A percentile compares a stretch with the other conserved stretches of the same genome.
phyloP scores from a whole-genome alignment of 305 asterid genomes.

The Fraxinus platypoda region DNA sequence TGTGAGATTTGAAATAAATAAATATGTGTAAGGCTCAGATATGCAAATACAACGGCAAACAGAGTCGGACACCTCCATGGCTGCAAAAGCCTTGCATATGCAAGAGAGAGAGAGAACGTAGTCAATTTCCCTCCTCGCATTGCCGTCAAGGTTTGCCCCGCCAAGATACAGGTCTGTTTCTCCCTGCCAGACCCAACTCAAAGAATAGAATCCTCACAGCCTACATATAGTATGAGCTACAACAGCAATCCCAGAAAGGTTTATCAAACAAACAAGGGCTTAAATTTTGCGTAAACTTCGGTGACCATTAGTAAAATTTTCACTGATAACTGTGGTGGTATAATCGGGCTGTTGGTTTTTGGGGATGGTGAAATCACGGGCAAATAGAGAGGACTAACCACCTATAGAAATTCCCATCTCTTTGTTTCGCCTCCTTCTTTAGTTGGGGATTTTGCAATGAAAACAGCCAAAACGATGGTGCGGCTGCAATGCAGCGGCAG shows the following conservation, averaged over 20 bases:
- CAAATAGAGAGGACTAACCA: no score
- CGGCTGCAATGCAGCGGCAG: no score
- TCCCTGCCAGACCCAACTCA: constrained; percentile 20
- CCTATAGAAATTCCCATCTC: no score
- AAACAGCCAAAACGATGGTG: no score
- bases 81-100: constrained; percentile 32
- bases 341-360: no score
- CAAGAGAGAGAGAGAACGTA: neutral
- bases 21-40: constrained; percentile 10
- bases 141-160: constrained; percentile 35
- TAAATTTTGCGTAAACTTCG: no score
- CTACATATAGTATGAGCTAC: neutral
- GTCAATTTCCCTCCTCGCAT: neutral
- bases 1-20: neutral
- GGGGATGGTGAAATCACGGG: no score
- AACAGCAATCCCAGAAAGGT: neutral
- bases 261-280: neutral
- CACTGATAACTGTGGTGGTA: no score
- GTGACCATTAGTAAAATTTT: no score
- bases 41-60: neutral
- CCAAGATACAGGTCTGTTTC: constrained; percentile 37
- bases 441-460: no score
- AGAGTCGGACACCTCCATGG: constrained; percentile 31
- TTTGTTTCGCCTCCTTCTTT: no score
- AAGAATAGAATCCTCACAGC: constrained; percentile 13